These are phyloP conservation scores for Aspergillus sp. DNA, from an alignment of 2,329 filamentous ascomycete species.

Conservation along the genomic window DNA sequence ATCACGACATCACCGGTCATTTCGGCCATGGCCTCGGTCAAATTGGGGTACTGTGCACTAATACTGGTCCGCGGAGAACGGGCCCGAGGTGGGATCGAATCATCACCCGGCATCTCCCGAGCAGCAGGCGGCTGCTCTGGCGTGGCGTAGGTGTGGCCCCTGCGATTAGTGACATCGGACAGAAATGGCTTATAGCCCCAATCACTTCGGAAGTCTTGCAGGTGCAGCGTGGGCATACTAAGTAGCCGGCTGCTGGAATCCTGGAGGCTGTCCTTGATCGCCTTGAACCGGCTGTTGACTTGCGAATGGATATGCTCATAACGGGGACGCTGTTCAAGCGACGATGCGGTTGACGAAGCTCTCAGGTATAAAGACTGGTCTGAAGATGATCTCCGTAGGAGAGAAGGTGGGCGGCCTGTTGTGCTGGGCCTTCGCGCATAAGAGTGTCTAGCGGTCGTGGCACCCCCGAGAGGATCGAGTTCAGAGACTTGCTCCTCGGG, in stretches of 20 bases:
- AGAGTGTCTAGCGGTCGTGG: slow-evolving; percentile 36
- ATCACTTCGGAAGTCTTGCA: slow-evolving; percentile 41
- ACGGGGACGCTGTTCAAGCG: slow-evolving; percentile 77
- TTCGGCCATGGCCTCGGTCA: slow-evolving; percentile 63
- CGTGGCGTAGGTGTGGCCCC: slow-evolving; percentile 13
- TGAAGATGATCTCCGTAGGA: slow-evolving; percentile 65
- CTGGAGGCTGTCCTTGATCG: slow-evolving; percentile 82
- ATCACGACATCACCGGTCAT: slow-evolving; percentile 84
- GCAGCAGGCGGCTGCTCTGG: slow-evolving; percentile 7
- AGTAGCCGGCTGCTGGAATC: slow-evolving; percentile 73
- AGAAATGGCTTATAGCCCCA: slow-evolving; percentile 38
- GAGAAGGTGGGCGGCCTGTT: slow-evolving; percentile 25
- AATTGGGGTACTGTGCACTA: slow-evolving; percentile 46
- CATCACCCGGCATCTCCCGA: slow-evolving; percentile 8
- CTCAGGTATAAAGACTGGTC: slow-evolving; percentile 76
- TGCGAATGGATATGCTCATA: slow-evolving; percentile 81
- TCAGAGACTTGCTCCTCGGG: slow-evolving; percentile 38
- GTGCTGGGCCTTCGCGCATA: slow-evolving; percentile 32
- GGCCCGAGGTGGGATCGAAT: slow-evolving; percentile 13
- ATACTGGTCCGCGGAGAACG: slow-evolving; percentile 26
- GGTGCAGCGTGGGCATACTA: slow-evolving; percentile 48
- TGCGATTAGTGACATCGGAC: slow-evolving; percentile 28
- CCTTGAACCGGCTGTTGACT: slow-evolving; percentile 86
- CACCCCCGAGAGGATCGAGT: slow-evolving; percentile 30
- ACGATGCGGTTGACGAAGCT: slow-evolving; percentile 74